Percentiles rank a stretch among this genome's conserved stretches.
These are phyloP conservation scores for Cordyceps javanica DNA, from an alignment of 2,329 filamentous ascomycete species.

Conservation along the genomic window DNA sequence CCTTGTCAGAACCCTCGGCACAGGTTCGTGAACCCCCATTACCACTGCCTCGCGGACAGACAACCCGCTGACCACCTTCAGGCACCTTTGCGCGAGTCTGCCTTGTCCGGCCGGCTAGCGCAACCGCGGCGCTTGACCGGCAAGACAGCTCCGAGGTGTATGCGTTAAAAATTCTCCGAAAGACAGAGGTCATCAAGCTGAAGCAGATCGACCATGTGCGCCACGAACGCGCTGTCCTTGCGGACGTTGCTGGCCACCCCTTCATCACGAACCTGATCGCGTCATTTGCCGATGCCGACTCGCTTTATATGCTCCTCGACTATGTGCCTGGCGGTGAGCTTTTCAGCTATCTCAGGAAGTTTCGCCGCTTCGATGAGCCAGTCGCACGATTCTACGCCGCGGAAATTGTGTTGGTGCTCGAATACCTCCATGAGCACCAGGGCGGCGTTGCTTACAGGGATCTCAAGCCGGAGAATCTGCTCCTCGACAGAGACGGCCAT, in stretches of 20 bases:
- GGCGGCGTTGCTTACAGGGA: constrained; percentile 75
- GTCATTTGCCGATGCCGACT: constrained; percentile 74
- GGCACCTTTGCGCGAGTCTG: constrained; percentile 80
- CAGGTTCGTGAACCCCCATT: constrained; percentile 45
- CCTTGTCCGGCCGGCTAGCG: constrained; percentile 60
- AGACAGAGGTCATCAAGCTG: constrained; percentile 67
- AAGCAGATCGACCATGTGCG: constrained; percentile 85
- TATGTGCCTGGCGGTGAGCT: constrained; percentile 81
- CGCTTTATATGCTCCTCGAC: constrained; percentile 76
- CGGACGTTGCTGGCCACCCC: constrained; percentile 71
- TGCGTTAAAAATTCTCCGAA: constrained; percentile 73
- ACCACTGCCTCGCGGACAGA: constrained; percentile 4
- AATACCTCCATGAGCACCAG: constrained; percentile 73
- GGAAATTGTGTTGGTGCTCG: constrained; percentile 75
- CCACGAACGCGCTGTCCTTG: constrained; percentile 73
- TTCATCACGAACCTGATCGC: constrained; percentile 76
- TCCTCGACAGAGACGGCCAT: constrained; percentile 71
- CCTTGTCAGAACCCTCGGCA: constrained; percentile 69
- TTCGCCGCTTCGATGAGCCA: constrained; percentile 71
- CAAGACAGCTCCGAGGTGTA: constrained; percentile 50
- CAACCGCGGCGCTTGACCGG: constrained; percentile 29
- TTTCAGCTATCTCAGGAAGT: constrained; percentile 73
- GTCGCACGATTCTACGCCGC: constrained; percentile 77
- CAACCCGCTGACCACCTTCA: constrained; percentile 22
- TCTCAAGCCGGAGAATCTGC: constrained; percentile 75